phyloP scores from a whole-genome alignment of 495 filamentous ascomycete genomes.

The Penicillium bovifimosum region DNA sequence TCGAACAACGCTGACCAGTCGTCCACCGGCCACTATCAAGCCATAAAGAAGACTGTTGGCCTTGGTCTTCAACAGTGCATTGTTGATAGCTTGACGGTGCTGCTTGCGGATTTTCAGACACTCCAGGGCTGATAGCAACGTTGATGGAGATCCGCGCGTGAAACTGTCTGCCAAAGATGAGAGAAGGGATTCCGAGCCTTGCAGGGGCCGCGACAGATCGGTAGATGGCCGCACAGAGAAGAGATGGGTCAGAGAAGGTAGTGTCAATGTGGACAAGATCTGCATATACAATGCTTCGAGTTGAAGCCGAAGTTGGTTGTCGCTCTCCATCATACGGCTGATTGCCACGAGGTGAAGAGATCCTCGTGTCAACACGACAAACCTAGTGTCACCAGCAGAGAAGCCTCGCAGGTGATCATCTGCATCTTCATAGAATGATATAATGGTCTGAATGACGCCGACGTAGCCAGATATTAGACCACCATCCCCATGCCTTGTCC shows the following conservation, averaged over 20 bases:
- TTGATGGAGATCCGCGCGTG: constrained; percentile 83
- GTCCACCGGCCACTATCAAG: constrained; percentile 87
- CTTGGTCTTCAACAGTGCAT: constrained; percentile 71
- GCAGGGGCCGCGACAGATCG: constrained; percentile 84
- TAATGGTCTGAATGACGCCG: constrained; percentile 95
- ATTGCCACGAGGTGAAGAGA: constrained; percentile 92
- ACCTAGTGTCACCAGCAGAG: constrained; percentile 73
- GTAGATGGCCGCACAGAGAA: constrained; percentile 88
- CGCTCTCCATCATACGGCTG: constrained; percentile 84
- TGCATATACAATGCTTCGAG: constrained; percentile 97
- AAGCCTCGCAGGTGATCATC: constrained; percentile 74
- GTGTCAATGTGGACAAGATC: constrained; percentile 88
- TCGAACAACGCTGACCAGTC: constrained; percentile 87
- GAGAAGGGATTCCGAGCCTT: constrained; percentile 87
- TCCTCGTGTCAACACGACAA: constrained; percentile 76
- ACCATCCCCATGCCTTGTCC: constrained; percentile 87
- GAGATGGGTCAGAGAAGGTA: constrained; percentile 80
- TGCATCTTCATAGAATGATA: constrained; percentile 86
- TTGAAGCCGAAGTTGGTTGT: constrained; percentile 77
- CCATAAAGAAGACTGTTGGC: constrained; percentile 80
- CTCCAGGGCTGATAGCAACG: constrained; percentile 83
- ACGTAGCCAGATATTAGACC: constrained; percentile 85
- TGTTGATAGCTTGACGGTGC: constrained; percentile 81
- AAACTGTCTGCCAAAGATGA: constrained; percentile 92
- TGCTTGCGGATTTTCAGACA: constrained; percentile 83